Evolutionary conservation across 202 grass and related monocot species (phyloP), one percentile per base, ranked within the genome.

Genomic region (Carex sylvatica): DNA sequence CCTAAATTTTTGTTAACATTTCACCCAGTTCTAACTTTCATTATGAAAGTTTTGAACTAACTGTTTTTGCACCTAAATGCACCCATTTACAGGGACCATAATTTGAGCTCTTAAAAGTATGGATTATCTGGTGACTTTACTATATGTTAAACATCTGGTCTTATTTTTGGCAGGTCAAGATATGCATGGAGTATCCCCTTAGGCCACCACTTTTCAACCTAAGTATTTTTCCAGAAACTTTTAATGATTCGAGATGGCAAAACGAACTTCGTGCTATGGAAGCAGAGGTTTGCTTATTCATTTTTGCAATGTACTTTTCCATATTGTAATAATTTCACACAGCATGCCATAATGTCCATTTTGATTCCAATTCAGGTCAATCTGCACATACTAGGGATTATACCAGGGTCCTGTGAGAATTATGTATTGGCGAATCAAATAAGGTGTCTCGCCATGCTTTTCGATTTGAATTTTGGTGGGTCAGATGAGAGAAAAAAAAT

Each of bases 161-260:
- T 38, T 54, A 84, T 90, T 80, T 65, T 80, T 80, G 63, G 85
- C 89, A 99, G 96, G 87, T 95, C 80, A 93, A 78, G 22, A 87
- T 95, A 80, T 89, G 91, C 85, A 86, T 93, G 40, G 96, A 95
- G 88, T 99, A 99, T 90, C 96, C 96, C 71, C 68, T 95, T 61
- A 91, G 96, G 65, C 91, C 91, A 61, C 92, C 96, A n/a, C 52
- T 86, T 87, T 92, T 99, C 74, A 88, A 51, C 71, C 88, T 99
- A 28, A 75, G 54, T 70, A 78, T 97, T 62, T 73, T 85, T 69
- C 82, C 81, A 63, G 91, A 91, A 35, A 80, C 74, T 47, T 68
- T 59, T 2, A 74, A 87, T 83, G 81, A 49, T 85, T 90, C 85
- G 13, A 88, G 90, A 84, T 99, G 86, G 86, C 85, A 87, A 65